Percentiles rank a stretch among this genome's conserved stretches.
Evolutionary conservation across 2,329 filamentous ascomycete species (phyloP).

Genomic region (Setomelanomma holmii): DNA sequence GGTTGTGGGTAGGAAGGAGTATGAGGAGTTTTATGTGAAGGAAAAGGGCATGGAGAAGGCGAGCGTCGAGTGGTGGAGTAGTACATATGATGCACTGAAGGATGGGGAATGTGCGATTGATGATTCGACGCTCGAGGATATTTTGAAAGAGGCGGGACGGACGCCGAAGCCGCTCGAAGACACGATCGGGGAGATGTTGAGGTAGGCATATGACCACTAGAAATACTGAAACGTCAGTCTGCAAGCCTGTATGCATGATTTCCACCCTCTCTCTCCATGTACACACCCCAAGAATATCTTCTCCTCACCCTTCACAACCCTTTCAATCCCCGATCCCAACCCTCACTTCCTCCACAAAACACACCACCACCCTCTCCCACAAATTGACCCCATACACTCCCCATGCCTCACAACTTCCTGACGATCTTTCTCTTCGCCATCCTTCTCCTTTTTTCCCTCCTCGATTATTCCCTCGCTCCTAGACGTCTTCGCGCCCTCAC

Average conservation of each 20-base stretch:
- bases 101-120: slow-evolving; percentile 53
- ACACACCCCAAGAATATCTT: too few relatives aligned
- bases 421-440: neutral
- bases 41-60: slow-evolving; percentile 45
- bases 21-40: slow-evolving; percentile 51
- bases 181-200: slow-evolving; percentile 53
- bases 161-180: slow-evolving; percentile 48
- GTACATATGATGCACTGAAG: slow-evolving; percentile 53
- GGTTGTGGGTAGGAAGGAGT: slow-evolving; percentile 48
- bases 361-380: neutral
- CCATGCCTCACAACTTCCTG: too few relatives aligned
- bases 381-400: neutral
- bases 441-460: neutral
- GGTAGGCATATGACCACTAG: neutral
- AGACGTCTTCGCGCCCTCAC: neutral
- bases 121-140: slow-evolving; percentile 49
- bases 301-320: neutral
- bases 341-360: too few relatives aligned
- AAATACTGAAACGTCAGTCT: too few relatives aligned
- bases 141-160: slow-evolving; percentile 46
- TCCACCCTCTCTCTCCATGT: too few relatives aligned
- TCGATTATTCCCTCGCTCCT: neutral
- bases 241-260: too few relatives aligned
- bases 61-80: slow-evolving; percentile 56
- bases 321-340: too few relatives aligned